Conservation (phyloP, 1,284 basidiomycete genomes). For the Ustilago sp. region DNA sequence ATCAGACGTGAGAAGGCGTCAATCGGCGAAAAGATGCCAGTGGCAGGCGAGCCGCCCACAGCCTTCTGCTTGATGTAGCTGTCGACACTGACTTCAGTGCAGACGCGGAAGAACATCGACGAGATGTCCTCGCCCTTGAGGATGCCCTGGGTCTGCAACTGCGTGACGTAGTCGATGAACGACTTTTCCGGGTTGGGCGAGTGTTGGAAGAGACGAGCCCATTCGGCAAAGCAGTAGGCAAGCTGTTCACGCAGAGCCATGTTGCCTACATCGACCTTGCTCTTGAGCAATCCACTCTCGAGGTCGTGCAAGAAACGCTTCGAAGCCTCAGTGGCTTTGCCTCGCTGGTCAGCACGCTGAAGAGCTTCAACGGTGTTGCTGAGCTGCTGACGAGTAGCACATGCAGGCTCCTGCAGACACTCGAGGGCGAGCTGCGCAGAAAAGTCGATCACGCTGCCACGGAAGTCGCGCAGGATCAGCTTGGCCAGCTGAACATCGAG, state of each 20-base stretch:
- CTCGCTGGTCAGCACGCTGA: conserved; percentile 74
- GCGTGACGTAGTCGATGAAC: conserved; percentile 97
- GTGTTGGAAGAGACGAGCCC: conserved; percentile 94
- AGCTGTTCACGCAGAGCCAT: conserved; percentile 73
- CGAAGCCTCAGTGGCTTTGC: conserved; percentile 84
- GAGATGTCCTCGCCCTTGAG: conserved; percentile 96
- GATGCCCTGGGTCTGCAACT: conserved; percentile 94
- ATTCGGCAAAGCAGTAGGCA: conserved; percentile 78
- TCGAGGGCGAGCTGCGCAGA: conserved; percentile 86
- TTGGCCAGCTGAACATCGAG: conserved; percentile 94
- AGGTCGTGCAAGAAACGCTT: conserved; percentile 77
- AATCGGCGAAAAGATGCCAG: conserved; percentile 83
- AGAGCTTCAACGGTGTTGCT: conserved; percentile 85
- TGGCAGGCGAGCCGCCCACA: conserved; percentile 79
- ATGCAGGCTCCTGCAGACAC: conserved; percentile 80
- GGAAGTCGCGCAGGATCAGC: conserved; percentile 80
- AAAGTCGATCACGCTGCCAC: conserved; percentile 83
- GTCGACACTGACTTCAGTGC: conserved; percentile 92
- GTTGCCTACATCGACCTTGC: conserved; percentile 66
- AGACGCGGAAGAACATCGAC: conserved; percentile 97
- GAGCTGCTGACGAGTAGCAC: conserved; percentile 82
- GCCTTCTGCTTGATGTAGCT: conserved; percentile 88
- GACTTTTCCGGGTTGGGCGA: conserved; percentile 90
- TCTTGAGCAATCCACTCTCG: conserved; percentile 67
- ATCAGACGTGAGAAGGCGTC: conserved; percentile 96